These are phyloP conservation scores for Monosporascus ibericus DNA, from an alignment of 2,329 filamentous ascomycete species.

Conservation along the genomic window DNA sequence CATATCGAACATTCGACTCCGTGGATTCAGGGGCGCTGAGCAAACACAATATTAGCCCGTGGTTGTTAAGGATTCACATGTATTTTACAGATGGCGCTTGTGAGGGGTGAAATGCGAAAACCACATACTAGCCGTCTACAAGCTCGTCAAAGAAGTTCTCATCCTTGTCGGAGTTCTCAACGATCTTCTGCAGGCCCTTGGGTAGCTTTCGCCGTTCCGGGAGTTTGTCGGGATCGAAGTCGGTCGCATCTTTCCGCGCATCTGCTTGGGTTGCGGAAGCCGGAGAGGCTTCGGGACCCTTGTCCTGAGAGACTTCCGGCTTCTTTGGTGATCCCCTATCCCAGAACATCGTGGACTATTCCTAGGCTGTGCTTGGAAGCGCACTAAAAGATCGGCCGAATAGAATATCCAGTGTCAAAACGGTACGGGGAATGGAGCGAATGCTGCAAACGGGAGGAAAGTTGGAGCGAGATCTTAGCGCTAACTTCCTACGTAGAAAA, in stretches of 20 bases:
- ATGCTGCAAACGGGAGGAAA: no score
- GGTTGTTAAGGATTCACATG: constrained; percentile 5
- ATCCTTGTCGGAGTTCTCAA: constrained; percentile 54
- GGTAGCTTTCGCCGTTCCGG: constrained; percentile 47
- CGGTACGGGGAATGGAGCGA: neutral
- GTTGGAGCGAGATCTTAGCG: no score
- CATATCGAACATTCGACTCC: constrained; percentile 81
- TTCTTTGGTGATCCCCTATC: constrained; percentile 23
- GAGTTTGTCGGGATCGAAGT: constrained; percentile 41
- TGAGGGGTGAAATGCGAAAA: constrained; percentile 1
- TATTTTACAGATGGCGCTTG: neutral
- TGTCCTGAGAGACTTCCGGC: constrained; percentile 17
- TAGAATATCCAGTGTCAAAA: neutral
- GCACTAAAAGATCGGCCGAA: neutral
- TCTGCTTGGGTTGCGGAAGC: constrained; percentile 16
- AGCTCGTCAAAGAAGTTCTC: constrained; percentile 73
- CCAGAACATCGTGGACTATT: constrained; percentile 22
- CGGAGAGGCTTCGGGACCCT: constrained; percentile 16
- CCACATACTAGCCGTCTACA: constrained; percentile 67
- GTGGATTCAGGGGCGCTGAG: constrained; percentile 69
- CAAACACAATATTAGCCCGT: constrained; percentile 8
- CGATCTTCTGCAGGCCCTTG: constrained; percentile 47
- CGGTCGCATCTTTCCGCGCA: constrained; percentile 24
- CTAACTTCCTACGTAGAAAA: no score
- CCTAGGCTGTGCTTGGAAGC: neutral